Evolutionary conservation across 23 red algal genomes (phyloP), one percentile per base, ranked within the genome.

Genomic region (Agarophyton chilense): DNA sequence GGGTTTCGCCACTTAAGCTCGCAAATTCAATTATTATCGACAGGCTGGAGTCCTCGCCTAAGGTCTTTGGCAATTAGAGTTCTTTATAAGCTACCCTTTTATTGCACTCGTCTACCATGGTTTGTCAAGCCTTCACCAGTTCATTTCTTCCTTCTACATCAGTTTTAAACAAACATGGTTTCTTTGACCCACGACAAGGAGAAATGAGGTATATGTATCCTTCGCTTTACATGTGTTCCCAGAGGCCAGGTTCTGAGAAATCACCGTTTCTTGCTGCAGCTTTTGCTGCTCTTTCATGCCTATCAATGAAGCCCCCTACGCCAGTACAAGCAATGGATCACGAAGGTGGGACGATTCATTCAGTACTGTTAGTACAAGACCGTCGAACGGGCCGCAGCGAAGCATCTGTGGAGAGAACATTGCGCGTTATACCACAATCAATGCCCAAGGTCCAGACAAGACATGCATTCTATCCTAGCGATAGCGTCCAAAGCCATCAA

Each of bases 211-310:
- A 29, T 1, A 13, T 47, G n/a, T 29, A 74, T 29, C 40, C 39
- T 4, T 74, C 68, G 68, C 68, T 47, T 0, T 46, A 33, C 41
- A 74, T 74, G 68, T 74, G 68, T 47, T 74, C 68, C 47, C 68
- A 74, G n/a, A 74, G 25, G 40, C 68, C 68, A 47, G 38, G 4
- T 43, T 18, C 36, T 1, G 26, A 43, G 38, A 74, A 74, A 12
- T 74, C 68, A 5, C 68, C 68, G n/a, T 33, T 74, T 74, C 68
- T 74, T 29, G 68, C 68, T 5, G 68, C 68, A 26, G 68, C 68
- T 19, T 74, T 74, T 25, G 68, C 68, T 74, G 68, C 68, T 26
- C 68, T 74, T 18, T 24, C 68, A 12, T 74, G 68, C 14, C 24
- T 74, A 13, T 74, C 68, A 35, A 29, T 74, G 2, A 74, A 29